Conservation (phyloP, 352 stramenopile species). For the Albugo candida region DNA sequence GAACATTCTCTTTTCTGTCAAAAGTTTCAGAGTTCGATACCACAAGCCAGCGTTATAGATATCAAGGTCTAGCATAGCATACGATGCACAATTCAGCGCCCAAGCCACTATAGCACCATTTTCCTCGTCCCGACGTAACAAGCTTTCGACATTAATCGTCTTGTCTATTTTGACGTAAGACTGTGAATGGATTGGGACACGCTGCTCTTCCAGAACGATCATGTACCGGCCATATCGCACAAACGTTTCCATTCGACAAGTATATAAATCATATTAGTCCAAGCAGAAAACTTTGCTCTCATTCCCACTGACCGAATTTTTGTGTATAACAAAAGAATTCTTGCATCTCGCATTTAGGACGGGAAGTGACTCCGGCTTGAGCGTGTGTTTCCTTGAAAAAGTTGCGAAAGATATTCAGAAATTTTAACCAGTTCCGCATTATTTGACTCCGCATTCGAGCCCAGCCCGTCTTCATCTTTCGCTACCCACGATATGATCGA, state of each 20-base stretch:
- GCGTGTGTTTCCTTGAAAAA: conserved; percentile 14
- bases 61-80: conserved; percentile 32
- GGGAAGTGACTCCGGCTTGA: conserved; percentile 26
- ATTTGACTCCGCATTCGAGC: too few relatives aligned
- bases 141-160: conserved; percentile 17
- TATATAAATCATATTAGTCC: conserved; percentile 6
- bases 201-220: conserved; percentile 30
- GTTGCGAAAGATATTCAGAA: not conserved
- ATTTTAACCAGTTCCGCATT: too few relatives aligned
- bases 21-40: conserved; percentile 22
- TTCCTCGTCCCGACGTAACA: conserved; percentile 18
- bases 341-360: conserved; percentile 24
- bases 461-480: conserved; percentile 6
- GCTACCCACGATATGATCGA: conserved; percentile 10
- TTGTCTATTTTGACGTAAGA: conserved; percentile 25
- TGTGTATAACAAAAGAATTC: conserved; percentile 15
- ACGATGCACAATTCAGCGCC: conserved; percentile 18
- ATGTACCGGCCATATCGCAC: conserved; percentile 20
- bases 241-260: conserved; percentile 19
- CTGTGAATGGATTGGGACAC: conserved; percentile 20
- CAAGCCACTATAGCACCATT: conserved; percentile 4
- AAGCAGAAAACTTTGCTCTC: conserved; percentile 8
- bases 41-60: conserved; percentile 21
- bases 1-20: conserved; percentile 25
- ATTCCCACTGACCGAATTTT: conserved; percentile 11